Evolutionary conservation across 1,284 basidiomycete species (phyloP).

Genomic region (Cryptococcus hybrid): DNA sequence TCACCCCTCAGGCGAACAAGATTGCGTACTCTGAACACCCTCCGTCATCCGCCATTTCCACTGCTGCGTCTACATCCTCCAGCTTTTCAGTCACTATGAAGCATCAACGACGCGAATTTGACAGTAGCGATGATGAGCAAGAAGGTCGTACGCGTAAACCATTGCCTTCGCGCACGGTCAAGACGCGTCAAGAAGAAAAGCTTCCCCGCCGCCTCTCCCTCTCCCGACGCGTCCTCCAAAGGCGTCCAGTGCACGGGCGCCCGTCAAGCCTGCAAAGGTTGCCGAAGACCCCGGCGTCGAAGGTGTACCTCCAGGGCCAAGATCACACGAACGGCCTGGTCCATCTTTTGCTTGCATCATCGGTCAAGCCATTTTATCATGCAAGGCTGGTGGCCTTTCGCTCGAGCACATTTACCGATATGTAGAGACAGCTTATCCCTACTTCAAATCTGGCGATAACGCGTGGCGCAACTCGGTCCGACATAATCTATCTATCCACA

Average conservation of each 20-base stretch:
- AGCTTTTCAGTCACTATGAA: background rate
- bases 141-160: constrained; percentile 38
- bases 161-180: constrained; percentile 19
- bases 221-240: constrained; percentile 12
- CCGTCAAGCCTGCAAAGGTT: constrained; percentile 41
- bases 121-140: constrained; percentile 38
- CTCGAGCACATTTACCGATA: constrained; percentile 95
- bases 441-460: constrained; percentile 88
- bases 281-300: constrained; percentile 48
- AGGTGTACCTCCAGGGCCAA: constrained; percentile 74
- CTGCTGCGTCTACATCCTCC: constrained; percentile 13
- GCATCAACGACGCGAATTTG: background rate
- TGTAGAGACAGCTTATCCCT: constrained; percentile 90
- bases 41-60: constrained; percentile 27
- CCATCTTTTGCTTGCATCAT: constrained; percentile 93
- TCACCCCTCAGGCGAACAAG: constrained; percentile 30
- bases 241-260: constrained; percentile 26
- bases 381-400: constrained; percentile 77
- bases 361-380: constrained; percentile 88
- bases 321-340: constrained; percentile 71
- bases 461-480: constrained; percentile 89
- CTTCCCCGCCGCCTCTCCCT: constrained; percentile 3
- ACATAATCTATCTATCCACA: constrained; percentile 84
- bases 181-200: constrained; percentile 19
- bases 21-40: constrained; percentile 11